Base-by-base conservation (phyloP, 2,329 filamentous ascomycete species). In the Parasarocladium wereldwijsianum region DNA sequence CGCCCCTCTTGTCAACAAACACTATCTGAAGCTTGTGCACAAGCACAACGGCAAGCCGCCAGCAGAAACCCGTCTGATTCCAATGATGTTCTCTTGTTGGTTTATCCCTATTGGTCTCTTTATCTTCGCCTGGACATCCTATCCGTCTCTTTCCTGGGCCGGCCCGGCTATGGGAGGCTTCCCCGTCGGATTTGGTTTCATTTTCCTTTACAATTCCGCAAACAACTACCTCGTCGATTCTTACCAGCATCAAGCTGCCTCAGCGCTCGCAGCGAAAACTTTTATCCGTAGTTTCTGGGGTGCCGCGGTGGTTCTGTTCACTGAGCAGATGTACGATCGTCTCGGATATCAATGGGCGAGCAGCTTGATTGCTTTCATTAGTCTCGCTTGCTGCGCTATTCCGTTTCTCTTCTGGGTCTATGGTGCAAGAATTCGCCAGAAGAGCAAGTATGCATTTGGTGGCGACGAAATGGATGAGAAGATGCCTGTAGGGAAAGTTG, bases 351-450 rank as follows among this genome's bases (percentile, higher is more conserved):
- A 83, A 47, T 87, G 82, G 81, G 82, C 82, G 0, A 73, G 70
- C 29, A 65, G 66, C 0, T 60, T 90, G 8, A 55, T 90, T 7
- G 81, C 68, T 0, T 86, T 86, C 41, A 62, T 92, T 40, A 70
- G 66, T 11, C 56, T 92, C 5, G 76, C 70, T 0, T 92, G 83
- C 57, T 92, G 83, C 49, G 70, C 62, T 1, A 92, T 92, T 40
- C 84, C 84, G 0, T 93, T 76, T 48, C 51, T 82, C 16, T 93
- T 93, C 55, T 93, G 78, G 62, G 71, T 61, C 44, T 83, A 70
- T 41, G 84, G 84, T 4, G 80, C 73, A 11, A 49, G 50, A 5
- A 92, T 93, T 40, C 64, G 84, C 5, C 60, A 57, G 32, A 60
- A 64, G 34, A 81, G 74, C 43, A 77, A 70, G 50, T 92, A 72